Base-by-base conservation (phyloP, 1,139 yeast genomes). In the Pneumocystis jirovecii region DNA sequence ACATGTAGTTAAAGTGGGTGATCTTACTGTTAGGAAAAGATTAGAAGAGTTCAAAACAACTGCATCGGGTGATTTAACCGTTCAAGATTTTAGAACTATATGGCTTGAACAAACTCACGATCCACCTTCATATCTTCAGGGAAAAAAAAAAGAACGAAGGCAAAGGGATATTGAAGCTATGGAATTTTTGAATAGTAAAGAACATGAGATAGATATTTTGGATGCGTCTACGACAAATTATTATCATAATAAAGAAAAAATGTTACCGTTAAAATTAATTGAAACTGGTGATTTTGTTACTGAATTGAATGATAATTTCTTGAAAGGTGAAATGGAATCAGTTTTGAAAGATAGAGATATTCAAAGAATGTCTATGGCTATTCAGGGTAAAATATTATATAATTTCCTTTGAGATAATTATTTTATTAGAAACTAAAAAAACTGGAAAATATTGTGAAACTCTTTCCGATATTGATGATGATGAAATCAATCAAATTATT, bases 1-100 rank as follows among this genome's bases (percentile, higher is more conserved):
- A 31, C 95, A 95, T 0, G 93, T 93, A 34, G 95, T 98, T 0
- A 96, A 89, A 75, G 93, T 95, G 40, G 96, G 96, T 1, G 96
- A 89, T 70, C 95, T 87, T 68, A 95, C 99, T 0, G 81, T 95
- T 63, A 97, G 93, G 74, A 82, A 89, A 69, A 82, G 99, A 71
- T 80, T 95, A 70, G 86, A 86, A 71, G 99, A 95, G 76, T 95
- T 95, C 74, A 85, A 85, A 70, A 80, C 80, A 65, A 90, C 98
- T 0, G 79, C 82, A 42, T 85, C 96, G 0, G 96, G 91, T 0
- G 78, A 78, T 6, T 76, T 91, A 69, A 83, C 96, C 0, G 85
- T 95, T 31, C 80, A 82, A 63, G 86, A 84, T 63, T 93, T 95
- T 73, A 80, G 97, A 70, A 77, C 76, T 34, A 76, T 80, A 3